Base-by-base conservation (phyloP, 768 basidiomycete genomes). In the Xerocomellus chrysenteron region DNA sequence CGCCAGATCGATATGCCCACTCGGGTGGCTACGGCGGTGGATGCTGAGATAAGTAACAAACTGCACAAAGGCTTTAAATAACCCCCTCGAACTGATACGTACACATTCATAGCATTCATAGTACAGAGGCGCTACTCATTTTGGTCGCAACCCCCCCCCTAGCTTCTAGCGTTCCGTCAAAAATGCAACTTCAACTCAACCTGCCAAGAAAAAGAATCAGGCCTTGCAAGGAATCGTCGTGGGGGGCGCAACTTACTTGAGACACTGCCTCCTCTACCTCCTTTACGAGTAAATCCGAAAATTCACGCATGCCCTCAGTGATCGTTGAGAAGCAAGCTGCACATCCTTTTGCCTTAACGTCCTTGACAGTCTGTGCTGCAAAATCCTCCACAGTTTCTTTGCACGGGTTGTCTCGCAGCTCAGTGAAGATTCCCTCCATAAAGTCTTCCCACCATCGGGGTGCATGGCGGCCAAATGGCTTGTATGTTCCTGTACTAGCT, bases 1-100 rank as follows among this genome's bases (percentile, higher is more conserved):
- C 14, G 88, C 68, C 9, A 69, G 70, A 54, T 85, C 80, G 2
- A 84, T 43, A 55, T 83, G 75, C 24, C 72, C 74, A 10, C 74
- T 75, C 5, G 21, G 21, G 21, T 21, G 21, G 21, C 21, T 21
- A 21, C 21, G 21, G 21, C 21, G 21, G 21, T 21, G 21, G 21
- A 21, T 21, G 21, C 21, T 21, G 21, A 21, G 21, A 21, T 21
- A 21, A 21, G 21, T 21, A 21, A 21, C 21, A 21, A 21, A 21
- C 2, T 21, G 21, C 21, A 21, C 21, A 21, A 21, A 21, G 21
- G 21, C 21, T 21, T 21, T 21, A 21, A 21, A 21, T 21, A 21
- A 21, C 21, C 21, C 21, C 21, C 21, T 21, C 21, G 21, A 1
- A 21, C 21, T 21, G 21, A 21, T 21, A 21, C 21, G 21, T 21